Percentiles rank a stretch among this genome's conserved stretches.
Conservation (phyloP, 1,284 basidiomycete species). For the Amylostereum areolatum region DNA sequence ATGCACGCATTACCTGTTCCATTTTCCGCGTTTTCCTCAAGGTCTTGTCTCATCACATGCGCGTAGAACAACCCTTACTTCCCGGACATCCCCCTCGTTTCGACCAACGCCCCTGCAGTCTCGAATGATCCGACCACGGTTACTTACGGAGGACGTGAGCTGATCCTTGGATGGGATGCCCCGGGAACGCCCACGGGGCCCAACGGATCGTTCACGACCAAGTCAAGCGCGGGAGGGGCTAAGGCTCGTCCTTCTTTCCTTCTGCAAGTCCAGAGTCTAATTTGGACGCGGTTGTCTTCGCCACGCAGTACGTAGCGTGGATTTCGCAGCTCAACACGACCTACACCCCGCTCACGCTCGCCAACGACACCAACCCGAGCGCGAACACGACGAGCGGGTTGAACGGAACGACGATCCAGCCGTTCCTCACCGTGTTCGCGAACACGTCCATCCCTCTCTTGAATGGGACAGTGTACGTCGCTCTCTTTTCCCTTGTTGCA, state of each 20-base stretch:
- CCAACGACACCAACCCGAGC: slow-evolving; percentile 36
- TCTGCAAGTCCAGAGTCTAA: too few relatives aligned
- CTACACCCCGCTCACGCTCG: slow-evolving; percentile 43
- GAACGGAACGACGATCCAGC: slow-evolving; percentile 47
- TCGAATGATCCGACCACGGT: slow-evolving; percentile 43
- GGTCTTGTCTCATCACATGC: too few relatives aligned
- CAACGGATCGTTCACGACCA: slow-evolving; percentile 47
- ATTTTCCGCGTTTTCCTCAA: not conserved
- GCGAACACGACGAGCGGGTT: too few relatives aligned
- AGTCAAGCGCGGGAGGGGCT: slow-evolving; percentile 36
- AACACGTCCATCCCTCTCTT: slow-evolving; percentile 29
- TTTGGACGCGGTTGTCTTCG: too few relatives aligned
- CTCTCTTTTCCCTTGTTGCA: too few relatives aligned
- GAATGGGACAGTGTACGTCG: slow-evolving; percentile 45
- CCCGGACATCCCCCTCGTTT: too few relatives aligned
- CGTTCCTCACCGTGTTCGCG: slow-evolving; percentile 39
- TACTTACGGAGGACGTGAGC: slow-evolving; percentile 38
- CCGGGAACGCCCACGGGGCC: slow-evolving; percentile 49
- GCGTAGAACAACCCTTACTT: slow-evolving; percentile 25
- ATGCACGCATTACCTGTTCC: slow-evolving; percentile 6
- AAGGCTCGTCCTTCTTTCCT: too few relatives aligned
- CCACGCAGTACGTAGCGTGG: slow-evolving; percentile 43
- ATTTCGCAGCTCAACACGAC: slow-evolving; percentile 62
- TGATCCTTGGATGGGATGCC: slow-evolving; percentile 50
- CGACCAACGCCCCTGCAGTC: too few relatives aligned